These are phyloP conservation scores for Stachybotrys elegans DNA, from an alignment of 2,329 filamentous ascomycete genomes.

Conservation along the genomic window DNA sequence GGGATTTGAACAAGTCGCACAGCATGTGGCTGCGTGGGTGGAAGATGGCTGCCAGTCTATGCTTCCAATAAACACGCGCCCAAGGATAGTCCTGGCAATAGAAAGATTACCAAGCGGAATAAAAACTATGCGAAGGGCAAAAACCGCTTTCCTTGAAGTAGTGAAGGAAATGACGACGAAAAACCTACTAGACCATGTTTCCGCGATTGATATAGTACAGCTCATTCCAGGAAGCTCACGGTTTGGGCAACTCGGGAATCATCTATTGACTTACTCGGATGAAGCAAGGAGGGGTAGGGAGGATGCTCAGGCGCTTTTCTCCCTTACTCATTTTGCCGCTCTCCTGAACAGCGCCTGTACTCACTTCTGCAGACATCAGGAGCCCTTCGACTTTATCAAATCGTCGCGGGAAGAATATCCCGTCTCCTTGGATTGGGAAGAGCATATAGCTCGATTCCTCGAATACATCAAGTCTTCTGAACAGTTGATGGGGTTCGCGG, in stretches of 20 bases:
- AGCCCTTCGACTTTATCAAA: not conserved
- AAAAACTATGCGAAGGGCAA: not conserved
- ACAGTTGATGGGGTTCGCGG: not conserved
- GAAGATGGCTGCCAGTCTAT: constrained; percentile 1
- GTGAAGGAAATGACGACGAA: not conserved
- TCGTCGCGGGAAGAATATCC: not conserved
- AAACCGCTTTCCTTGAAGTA: not conserved
- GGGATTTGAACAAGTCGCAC: not conserved
- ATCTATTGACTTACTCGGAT: not conserved
- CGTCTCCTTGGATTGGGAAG: not conserved
- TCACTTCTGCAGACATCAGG: not conserved
- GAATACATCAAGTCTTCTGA: not conserved
- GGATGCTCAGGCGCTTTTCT: not conserved
- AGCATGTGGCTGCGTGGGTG: not conserved
- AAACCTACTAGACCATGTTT: not conserved
- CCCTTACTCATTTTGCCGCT: not conserved
- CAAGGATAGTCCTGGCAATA: not conserved
- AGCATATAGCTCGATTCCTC: not conserved
- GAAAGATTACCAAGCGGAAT: not conserved
- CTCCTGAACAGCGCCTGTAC: not conserved
- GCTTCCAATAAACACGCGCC: not conserved
- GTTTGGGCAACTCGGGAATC: not conserved
- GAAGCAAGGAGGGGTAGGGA: not conserved
- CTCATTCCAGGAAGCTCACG: not conserved
- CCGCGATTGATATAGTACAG: not conserved